Evolutionary conservation across 306 rosid genomes (phyloP), one percentile per base, ranked within the genome.

Genomic region (Leucaena leucocephala): DNA sequence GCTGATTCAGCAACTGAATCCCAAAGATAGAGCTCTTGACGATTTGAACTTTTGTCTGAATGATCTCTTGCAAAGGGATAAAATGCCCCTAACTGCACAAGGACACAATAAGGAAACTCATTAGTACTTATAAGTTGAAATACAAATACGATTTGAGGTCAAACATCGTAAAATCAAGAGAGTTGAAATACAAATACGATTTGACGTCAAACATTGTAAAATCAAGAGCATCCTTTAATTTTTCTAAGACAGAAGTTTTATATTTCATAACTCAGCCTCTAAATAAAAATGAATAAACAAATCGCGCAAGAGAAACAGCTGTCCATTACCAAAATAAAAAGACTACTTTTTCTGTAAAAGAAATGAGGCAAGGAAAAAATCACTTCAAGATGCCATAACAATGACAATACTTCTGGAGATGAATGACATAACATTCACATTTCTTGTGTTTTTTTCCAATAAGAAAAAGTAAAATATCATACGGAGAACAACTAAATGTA

Each of bases 1-100:
- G 97, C 91, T 45, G 97, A 64, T 76, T 82, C 88, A 75, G 97
- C 97, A 81, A 94, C 97, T 11, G 97, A 87, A 4, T 91, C 91
- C 97, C 97, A 94, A 52, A 94, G 81, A 81, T 92, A 94, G 49
- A 94, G 97, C 88, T 94, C 98, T 86, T 83, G 97, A 46, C 91
- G 88, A 64, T 35, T 84, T 13, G 89, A 50, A 17, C 0, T 13
- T 79, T 42, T 87, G 0, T 8, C 89, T 0, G 98, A 88, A 85
- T 94, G 98, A 84, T 92, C 97, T 84, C 98, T 90, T 3, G 97
- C 67, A 82, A 94, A 92, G 5, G 98, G 98, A 71, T 94, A 92
- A 77, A 94, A 91, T 11, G 97, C 97, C 40, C 98, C 98, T 59
- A 94, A 83, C 97, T 94, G 42, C 88, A 88, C 36, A 15, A 6